These are phyloP conservation scores for Kurtzmaniella natalensis DNA, from an alignment of 1,139 yeast species.

Conservation along the genomic window DNA sequence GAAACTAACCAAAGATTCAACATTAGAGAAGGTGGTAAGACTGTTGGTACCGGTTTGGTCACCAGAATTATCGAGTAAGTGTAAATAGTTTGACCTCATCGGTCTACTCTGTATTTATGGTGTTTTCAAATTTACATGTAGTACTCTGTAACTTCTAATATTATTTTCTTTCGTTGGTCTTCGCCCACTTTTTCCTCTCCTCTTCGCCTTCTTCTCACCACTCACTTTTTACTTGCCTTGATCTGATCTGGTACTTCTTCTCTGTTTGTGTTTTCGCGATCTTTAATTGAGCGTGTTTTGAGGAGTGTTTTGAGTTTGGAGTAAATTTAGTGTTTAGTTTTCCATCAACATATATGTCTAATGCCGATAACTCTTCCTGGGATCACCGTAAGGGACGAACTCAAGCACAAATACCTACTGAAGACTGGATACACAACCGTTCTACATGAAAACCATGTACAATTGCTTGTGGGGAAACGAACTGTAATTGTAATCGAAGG, in stretches of 20 bases:
- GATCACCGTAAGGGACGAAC: constrained; percentile 12
- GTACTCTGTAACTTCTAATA: not conserved
- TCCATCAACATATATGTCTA: too few species aligned
- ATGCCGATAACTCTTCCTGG: constrained; percentile 11
- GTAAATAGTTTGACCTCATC: constrained; percentile 4
- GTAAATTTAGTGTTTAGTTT: too few species aligned
- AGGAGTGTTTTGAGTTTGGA: too few species aligned
- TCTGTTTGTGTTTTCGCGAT: too few species aligned
- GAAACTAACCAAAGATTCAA: constrained; percentile 98
- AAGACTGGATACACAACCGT: constrained; percentile 14
- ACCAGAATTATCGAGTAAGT: constrained; percentile 81
- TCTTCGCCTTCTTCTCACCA: too few species aligned
- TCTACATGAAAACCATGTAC: constrained; percentile 28
- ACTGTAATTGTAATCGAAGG: constrained; percentile 45
- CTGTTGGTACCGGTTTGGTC: constrained; percentile 97
- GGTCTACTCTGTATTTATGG: too few species aligned
- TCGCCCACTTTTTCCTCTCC: not conserved
- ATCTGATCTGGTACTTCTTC: too few species aligned
- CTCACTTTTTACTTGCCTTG: too few species aligned
- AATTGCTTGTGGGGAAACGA: constrained; percentile 20
- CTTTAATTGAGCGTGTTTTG: too few species aligned
- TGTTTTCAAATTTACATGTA: too few species aligned
- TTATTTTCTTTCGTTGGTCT: not conserved
- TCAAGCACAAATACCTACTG: constrained; percentile 16
- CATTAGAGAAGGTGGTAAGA: constrained; percentile 99